Evolutionary conservation across 352 stramenopile species (phyloP).

Genomic region (Aphanomyces astaci): DNA sequence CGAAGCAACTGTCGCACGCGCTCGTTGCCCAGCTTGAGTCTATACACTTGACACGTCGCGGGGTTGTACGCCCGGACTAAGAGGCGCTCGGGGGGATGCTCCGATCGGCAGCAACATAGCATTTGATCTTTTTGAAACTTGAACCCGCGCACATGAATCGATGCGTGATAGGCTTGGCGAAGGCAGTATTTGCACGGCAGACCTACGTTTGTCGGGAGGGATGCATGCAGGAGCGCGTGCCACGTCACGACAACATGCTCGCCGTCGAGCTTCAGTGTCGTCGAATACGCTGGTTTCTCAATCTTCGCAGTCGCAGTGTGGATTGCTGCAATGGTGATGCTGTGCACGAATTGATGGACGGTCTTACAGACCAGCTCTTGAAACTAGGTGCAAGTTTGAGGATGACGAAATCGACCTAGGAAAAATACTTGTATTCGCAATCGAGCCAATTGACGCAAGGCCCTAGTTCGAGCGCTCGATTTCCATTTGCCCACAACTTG

Average conservation of each 20-base stretch:
- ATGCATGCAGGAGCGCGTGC: conserved; percentile 34
- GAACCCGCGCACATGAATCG: background rate
- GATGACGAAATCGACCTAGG: background rate
- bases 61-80: conserved; percentile 64
- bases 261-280: conserved; percentile 43
- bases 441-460: background rate
- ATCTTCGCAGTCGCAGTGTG: conserved; percentile 32
- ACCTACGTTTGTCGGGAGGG: background rate
- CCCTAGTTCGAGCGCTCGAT: conserved; percentile 7
- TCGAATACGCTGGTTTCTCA: conserved; percentile 34
- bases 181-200: conserved; percentile 7
- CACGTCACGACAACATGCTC: conserved; percentile 54
- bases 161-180: background rate
- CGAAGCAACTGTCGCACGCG: conserved; percentile 39
- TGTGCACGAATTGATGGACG: conserved; percentile 32
- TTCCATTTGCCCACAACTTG: conserved; percentile 34
- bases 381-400: background rate
- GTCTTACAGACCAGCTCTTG: conserved; percentile 25
- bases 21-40: conserved; percentile 37
- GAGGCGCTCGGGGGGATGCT: background rate
- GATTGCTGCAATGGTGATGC: conserved; percentile 31
- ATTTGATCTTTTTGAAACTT: background rate
- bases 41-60: conserved; percentile 42
- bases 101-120: background rate
- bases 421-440: background rate